Conservation (phyloP, 163 green algal genomes). For the Coccomyxa subellipsoidea region DNA sequence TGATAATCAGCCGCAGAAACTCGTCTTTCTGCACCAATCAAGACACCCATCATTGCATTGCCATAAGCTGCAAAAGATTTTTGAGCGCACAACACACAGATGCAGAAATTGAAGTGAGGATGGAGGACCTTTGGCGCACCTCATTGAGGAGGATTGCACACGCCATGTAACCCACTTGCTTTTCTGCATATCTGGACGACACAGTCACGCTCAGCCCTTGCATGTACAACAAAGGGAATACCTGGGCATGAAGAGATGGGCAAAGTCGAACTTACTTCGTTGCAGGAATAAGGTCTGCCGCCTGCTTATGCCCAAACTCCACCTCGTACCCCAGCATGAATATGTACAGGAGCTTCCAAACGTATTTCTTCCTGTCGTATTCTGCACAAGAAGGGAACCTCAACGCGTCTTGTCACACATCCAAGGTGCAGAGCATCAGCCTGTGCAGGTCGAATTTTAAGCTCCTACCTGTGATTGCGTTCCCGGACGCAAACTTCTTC, state of each 20-base stretch:
- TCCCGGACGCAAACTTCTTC: slow-evolving; percentile 82
- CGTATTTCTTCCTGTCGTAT: slow-evolving; percentile 99
- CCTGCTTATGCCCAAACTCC: slow-evolving; percentile 98
- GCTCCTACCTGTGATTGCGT: slow-evolving; percentile 40
- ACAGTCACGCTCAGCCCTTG: background rate
- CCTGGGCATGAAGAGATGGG: background rate
- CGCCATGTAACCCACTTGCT: slow-evolving; percentile 98
- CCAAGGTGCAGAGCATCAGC: background rate
- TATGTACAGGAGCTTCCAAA: slow-evolving; percentile 99
- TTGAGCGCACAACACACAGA: too few relatives aligned
- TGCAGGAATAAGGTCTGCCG: slow-evolving; percentile 88
- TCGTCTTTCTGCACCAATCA: slow-evolving; percentile 79
- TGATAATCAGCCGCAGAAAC: slow-evolving; percentile 96
- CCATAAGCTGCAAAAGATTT: too few relatives aligned
- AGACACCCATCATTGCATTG: too few relatives aligned
- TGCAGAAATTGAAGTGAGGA: background rate
- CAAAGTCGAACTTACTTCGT: slow-evolving; percentile 50
- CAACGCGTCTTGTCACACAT: too few relatives aligned
- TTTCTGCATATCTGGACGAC: slow-evolving; percentile 88
- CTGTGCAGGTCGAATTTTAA: too few relatives aligned
- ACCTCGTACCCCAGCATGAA: slow-evolving; percentile 99
- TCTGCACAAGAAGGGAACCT: slow-evolving; percentile 53
- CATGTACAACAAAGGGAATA: background rate
- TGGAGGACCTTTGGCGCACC: slow-evolving; percentile 46
- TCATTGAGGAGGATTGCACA: slow-evolving; percentile 93